These are phyloP conservation scores for Geotrichum macrosporum DNA, from an alignment of 1,139 yeast species.

Conservation along the genomic window DNA sequence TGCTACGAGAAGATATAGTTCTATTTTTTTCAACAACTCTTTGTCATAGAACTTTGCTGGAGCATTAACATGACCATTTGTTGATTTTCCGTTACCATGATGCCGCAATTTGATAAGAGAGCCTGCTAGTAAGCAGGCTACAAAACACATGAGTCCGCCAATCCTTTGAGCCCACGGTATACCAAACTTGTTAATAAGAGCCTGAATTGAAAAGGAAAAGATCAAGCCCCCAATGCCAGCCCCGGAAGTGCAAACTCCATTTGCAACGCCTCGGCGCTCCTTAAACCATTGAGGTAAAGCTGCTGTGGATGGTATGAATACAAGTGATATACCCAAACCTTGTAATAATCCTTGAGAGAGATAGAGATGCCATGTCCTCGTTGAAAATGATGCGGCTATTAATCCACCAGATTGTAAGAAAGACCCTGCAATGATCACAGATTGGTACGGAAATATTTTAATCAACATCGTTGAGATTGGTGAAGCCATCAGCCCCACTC, in stretches of 20 bases:
- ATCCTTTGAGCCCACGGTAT: conserved; percentile 67
- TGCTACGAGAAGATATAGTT: conserved; percentile 40
- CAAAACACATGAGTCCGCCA: conserved; percentile 46
- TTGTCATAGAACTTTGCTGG: conserved; percentile 30
- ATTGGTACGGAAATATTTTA: conserved; percentile 41
- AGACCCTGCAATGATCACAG: conserved; percentile 47
- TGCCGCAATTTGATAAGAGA: conserved; percentile 38
- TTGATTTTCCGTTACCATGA: conserved; percentile 32
- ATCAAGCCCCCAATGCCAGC: conserved; percentile 38
- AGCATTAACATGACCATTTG: conserved; percentile 40
- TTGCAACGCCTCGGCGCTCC: conserved; percentile 52
- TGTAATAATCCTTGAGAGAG: conserved; percentile 66
- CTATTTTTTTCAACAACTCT: conserved; percentile 34
- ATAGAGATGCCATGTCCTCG: conserved; percentile 56
- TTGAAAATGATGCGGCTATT: conserved; percentile 61
- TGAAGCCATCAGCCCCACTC: conserved; percentile 53
- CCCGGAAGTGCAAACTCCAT: conserved; percentile 41
- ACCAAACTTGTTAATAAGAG: conserved; percentile 46
- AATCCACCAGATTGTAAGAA: conserved; percentile 53
- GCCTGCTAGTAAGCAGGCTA: conserved; percentile 38
- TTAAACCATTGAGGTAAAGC: conserved; percentile 62
- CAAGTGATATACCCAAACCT: conserved; percentile 57
- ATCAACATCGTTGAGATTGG: conserved; percentile 47
- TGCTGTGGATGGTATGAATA: conserved; percentile 56
- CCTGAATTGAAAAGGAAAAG: conserved; percentile 41